Evolutionary conservation across 2,329 filamentous ascomycete species (phyloP), one percentile per base, ranked within the genome.

Genomic region (Acephala macrosclerotiorum): DNA sequence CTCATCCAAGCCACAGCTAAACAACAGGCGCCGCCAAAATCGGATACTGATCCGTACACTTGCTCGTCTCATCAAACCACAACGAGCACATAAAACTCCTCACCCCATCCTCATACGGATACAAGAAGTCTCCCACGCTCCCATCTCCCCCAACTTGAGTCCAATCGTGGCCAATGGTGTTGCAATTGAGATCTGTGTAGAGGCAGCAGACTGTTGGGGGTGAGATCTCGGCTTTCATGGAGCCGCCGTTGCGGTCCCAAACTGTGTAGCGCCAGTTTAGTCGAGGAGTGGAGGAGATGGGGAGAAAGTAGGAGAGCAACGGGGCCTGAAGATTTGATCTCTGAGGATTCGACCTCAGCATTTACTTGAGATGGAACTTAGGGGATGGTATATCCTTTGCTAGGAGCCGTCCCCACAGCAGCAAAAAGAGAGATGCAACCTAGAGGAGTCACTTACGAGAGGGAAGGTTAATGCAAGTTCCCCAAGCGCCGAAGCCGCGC

Each of bases 41-140:
- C n/a, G 45, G 45, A 22, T 16, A 33, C 29, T 42, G 4, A 53
- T 53, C 25, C 49, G 49, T 53, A 53, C 49, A 53, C 49, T 16
- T 3, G 11, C 11, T 16, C 4, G 1, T 18, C 12, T 53, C 49
- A 53, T 53, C 49, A 18, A 53, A 18, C 49, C 22, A 33, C 22
- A 18, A 29, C 12, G 25, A 29, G 26, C 49, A 53, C 25, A 7
- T 9, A 33, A 29, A 33, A 18, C 16, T 20, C 49, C 25, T 26
- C 18, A 33, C 25, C 49, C 49, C 49, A 53, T 53, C 25, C 18
- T 49, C 20, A 49, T 53, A 53, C 22, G 49, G 49, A 33, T 29
- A 53, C 3, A 53, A 18, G 29, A 53, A 26, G 5, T 53, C 49
- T 3, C n/a, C 11, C 25, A 53, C 49, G 16, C 5, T 53, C 49